Evolutionary conservation across 495 filamentous ascomycete genomes (phyloP).

Genomic region (Rusavskia elegans): DNA sequence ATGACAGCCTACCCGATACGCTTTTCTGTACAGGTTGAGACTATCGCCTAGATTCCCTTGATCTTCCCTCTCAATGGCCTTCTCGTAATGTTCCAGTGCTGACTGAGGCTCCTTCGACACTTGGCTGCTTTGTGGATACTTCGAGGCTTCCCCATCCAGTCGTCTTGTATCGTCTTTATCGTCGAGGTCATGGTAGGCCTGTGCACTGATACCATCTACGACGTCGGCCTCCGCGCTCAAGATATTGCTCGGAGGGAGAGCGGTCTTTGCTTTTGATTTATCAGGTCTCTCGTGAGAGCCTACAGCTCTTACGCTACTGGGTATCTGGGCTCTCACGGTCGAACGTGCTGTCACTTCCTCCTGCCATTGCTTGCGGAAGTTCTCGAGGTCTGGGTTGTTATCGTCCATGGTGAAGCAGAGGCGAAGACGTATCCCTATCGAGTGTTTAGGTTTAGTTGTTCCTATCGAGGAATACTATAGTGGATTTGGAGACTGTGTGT

Average conservation of each 20-base stretch:
- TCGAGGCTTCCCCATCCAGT: slow-evolving; percentile 23
- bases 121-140: slow-evolving; percentile 6
- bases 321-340: slow-evolving; percentile 7
- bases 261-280: slow-evolving; percentile 11
- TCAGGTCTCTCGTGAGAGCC: slow-evolving; percentile 14
- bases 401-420: slow-evolving; percentile 16
- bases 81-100: slow-evolving; percentile 85
- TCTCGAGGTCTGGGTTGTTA: slow-evolving; percentile 56
- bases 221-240: slow-evolving; percentile 26
- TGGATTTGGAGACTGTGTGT: too few species aligned
- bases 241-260: slow-evolving; percentile 15
- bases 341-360: slow-evolving; percentile 56
- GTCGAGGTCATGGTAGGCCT: slow-evolving; percentile 27
- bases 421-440: too few species aligned
- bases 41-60: slow-evolving; percentile 82
- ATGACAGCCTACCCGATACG: slow-evolving; percentile 48
- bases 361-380: slow-evolving; percentile 68
- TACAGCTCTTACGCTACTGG: slow-evolving; percentile 2
- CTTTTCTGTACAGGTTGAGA: slow-evolving; percentile 72
- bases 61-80: slow-evolving; percentile 74
- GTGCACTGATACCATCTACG: slow-evolving; percentile 23
- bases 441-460: too few species aligned
- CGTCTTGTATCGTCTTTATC: slow-evolving; percentile 24
- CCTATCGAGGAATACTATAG: too few species aligned
- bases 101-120: slow-evolving; percentile 43